Conservation (phyloP, 345 rosid genomes). For the Rhodamnia argentea region DNA sequence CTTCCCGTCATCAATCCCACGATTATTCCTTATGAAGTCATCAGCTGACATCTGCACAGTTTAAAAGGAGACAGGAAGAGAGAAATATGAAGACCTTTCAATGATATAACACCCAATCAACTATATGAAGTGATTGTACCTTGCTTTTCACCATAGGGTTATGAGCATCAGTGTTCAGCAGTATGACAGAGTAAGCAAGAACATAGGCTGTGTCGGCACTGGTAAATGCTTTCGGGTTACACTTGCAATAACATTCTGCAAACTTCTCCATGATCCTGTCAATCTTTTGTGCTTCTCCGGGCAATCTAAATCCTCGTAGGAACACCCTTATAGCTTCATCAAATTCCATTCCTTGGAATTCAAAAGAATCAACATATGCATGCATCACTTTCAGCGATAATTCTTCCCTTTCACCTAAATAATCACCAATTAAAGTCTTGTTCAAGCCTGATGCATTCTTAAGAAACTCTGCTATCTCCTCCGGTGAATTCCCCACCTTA, state of each 20-base stretch:
- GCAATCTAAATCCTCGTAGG: slow-evolving; percentile 87
- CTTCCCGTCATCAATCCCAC: slow-evolving; percentile 97
- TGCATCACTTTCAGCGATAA: slow-evolving; percentile 94
- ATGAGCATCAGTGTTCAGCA: slow-evolving; percentile 99
- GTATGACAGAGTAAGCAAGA: slow-evolving; percentile 93
- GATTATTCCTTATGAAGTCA: slow-evolving; percentile 92
- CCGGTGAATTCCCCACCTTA: slow-evolving; percentile 88
- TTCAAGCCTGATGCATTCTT: slow-evolving; percentile 82
- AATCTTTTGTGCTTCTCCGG: slow-evolving; percentile 99
- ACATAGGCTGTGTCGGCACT: slow-evolving; percentile 99
- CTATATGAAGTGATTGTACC: slow-evolving; percentile 35
- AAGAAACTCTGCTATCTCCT: slow-evolving; percentile 90
- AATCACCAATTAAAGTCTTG: slow-evolving; percentile 91
- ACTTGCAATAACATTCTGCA: slow-evolving; percentile 93
- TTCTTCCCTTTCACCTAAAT: slow-evolving; percentile 98
- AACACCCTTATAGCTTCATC: slow-evolving; percentile 92
- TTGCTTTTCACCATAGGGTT: slow-evolving; percentile 96
- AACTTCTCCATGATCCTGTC: slow-evolving; percentile 99
- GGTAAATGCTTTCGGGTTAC: slow-evolving; percentile 85
- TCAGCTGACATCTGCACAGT: slow-evolving; percentile 93
- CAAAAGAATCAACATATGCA: slow-evolving; percentile 93
- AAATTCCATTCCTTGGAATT: slow-evolving; percentile 80
- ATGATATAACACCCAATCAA: background rate
- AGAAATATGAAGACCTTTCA: slow-evolving; percentile 8
- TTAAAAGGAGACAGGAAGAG: slow-evolving; percentile 4